Conservation (phyloP, 1,139 yeast species). For the Saccharomyces hybrid region DNA sequence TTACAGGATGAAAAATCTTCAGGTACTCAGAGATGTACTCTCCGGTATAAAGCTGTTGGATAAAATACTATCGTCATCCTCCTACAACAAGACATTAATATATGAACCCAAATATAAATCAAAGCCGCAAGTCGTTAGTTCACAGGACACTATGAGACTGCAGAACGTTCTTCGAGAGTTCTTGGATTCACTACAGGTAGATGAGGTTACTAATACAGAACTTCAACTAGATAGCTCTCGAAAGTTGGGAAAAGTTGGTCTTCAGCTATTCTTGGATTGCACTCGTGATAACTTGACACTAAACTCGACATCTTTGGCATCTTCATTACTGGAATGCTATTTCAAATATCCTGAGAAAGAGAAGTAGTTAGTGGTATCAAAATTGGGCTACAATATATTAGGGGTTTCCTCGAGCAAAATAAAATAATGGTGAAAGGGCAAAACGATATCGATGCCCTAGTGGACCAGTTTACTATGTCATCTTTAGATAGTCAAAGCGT, state of each 20-base stretch:
- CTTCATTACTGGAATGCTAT: slow-evolving; percentile 14
- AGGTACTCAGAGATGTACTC: slow-evolving; percentile 13
- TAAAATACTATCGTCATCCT: slow-evolving; percentile 15
- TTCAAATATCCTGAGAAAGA: slow-evolving; percentile 15
- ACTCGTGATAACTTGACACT: slow-evolving; percentile 17
- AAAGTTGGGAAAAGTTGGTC: slow-evolving; percentile 24
- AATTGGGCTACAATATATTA: slow-evolving; percentile 12
- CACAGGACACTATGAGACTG: slow-evolving; percentile 17
- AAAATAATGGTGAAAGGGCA: slow-evolving; percentile 12
- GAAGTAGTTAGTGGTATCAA: slow-evolving; percentile 14
- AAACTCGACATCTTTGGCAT: slow-evolving; percentile 18
- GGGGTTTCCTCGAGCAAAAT: slow-evolving; percentile 13
- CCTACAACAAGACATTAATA: slow-evolving; percentile 19
- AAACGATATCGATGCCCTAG: slow-evolving; percentile 17
- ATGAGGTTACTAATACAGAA: slow-evolving; percentile 11
- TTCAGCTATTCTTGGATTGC: slow-evolving; percentile 23
- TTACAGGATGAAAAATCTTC: slow-evolving; percentile 10
- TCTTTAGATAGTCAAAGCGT: slow-evolving; percentile 6
- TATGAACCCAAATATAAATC: slow-evolving; percentile 23
- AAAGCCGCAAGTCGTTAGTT: slow-evolving; percentile 19
- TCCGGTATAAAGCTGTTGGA: slow-evolving; percentile 18
- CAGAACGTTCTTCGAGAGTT: slow-evolving; percentile 19
- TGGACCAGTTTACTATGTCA: slow-evolving; percentile 12
- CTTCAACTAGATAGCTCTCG: slow-evolving; percentile 8
- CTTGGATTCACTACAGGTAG: slow-evolving; percentile 16